Base-by-base conservation (phyloP, 1,284 basidiomycete species). In the Cutaneotrichosporon dermatis region DNA sequence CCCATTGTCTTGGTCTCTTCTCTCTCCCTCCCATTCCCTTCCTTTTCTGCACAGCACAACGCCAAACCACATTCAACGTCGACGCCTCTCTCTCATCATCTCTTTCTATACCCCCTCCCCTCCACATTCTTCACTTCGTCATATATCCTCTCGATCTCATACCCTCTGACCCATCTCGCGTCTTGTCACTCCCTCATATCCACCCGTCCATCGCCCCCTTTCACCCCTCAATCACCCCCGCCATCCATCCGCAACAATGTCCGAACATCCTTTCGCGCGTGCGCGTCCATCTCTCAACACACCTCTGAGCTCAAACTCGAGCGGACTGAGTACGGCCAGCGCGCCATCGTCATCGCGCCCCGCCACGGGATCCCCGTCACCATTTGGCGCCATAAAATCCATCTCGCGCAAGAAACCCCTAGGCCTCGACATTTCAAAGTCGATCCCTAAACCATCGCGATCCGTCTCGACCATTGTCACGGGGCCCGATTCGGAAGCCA, bases 341-440 rank as follows among this genome's bases (percentile, higher is more conserved):
- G 25, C 54, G n/a, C 35, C 49, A 16, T 37, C 61, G 35, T 13
- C 55, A 2, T 45, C 46, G 11, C 43, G 43, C 36, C 25, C 51
- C 1, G 15, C 43, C 2, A 33, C 40, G 12, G 34, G 34, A 43
- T 15, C 44, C n/a, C 8, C 37, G 36, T 51, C 48, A 4, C 53
- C 52, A 34, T 65, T 65, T 37, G 64, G 58, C 3, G 53, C 62
- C 36, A 56, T 71, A 58, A 72, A 74, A 12, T 67, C 70, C 12
- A 69, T 79, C 48, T 72, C 71, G 4, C 65, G 71, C n/a, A 79
- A 77, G 61, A 78, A 77, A 54, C 77, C 77, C 0, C 46, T 65
- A 4, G 75, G 76, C 2, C 68, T 77, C 2, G 71, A 73, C 56
- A 77, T 79, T 54, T 73, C 71, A 6, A 65, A 66, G 51, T 73